Percentiles rank a stretch among this genome's conserved stretches.
Conservation (phyloP, 208 protist species). For the Leishmania martiniquensis region DNA sequence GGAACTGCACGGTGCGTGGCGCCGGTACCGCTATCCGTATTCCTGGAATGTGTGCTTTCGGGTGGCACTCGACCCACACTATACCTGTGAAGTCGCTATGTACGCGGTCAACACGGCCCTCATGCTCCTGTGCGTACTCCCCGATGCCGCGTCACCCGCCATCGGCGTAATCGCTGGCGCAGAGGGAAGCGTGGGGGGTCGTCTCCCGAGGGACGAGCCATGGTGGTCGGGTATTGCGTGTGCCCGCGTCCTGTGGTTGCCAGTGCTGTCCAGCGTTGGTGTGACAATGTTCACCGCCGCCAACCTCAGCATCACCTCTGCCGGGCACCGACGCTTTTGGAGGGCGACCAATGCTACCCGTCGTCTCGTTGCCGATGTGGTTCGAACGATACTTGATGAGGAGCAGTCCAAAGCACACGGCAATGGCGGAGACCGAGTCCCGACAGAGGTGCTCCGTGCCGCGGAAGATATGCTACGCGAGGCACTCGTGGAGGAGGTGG, state of each 20-base stretch:
- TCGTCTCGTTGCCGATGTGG: slow-evolving; percentile 4
- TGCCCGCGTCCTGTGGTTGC: background rate
- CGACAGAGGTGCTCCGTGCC: background rate
- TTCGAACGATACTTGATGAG: background rate
- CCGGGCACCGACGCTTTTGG: slow-evolving; percentile 79
- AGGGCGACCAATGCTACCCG: slow-evolving; percentile 34
- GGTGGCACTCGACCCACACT: slow-evolving; percentile 72
- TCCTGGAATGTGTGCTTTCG: slow-evolving; percentile 35
- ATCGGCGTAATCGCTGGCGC: background rate
- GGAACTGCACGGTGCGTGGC: slow-evolving; percentile 16
- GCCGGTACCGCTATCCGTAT: slow-evolving; percentile 34
- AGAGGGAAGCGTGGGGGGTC: background rate
- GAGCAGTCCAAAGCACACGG: background rate
- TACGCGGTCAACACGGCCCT: slow-evolving; percentile 50
- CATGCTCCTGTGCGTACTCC: slow-evolving; percentile 20
- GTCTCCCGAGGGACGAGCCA: background rate
- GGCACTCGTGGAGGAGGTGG: slow-evolving; percentile 1
- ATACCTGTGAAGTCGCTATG: slow-evolving; percentile 75
- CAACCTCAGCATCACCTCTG: slow-evolving; percentile 74
- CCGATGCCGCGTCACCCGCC: background rate
- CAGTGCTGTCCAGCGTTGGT: slow-evolving; percentile 18
- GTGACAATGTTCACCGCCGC: slow-evolving; percentile 60
- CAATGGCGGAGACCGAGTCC: background rate
- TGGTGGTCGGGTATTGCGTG: background rate
- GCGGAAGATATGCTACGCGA: background rate